Percentiles rank a stretch among this genome's conserved stretches.
These are phyloP conservation scores for Fremontodendron californicum DNA, from an alignment of 345 rosid genomes.

Conservation along the genomic window DNA sequence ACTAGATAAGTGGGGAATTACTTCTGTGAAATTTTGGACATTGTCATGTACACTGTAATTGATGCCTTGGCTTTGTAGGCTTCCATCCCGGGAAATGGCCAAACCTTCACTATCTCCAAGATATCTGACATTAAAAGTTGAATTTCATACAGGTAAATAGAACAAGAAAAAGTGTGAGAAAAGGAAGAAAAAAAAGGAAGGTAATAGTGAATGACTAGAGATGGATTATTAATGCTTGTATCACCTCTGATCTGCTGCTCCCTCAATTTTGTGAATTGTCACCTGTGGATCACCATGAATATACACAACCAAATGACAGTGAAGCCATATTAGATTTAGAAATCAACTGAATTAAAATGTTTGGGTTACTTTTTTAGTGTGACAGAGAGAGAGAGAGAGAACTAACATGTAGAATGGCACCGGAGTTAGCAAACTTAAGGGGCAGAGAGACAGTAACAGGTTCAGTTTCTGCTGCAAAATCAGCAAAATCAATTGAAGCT, in stretches of 20 bases:
- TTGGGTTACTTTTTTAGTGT: background rate
- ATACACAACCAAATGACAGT: slow-evolving; percentile 1
- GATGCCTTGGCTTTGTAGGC: slow-evolving; percentile 50
- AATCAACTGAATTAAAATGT: background rate
- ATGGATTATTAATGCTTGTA: background rate
- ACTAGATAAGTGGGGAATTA: slow-evolving; percentile 25
- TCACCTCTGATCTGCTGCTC: slow-evolving; percentile 53
- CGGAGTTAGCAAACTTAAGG: slow-evolving; percentile 81
- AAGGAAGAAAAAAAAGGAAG: background rate
- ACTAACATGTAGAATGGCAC: slow-evolving; percentile 85
- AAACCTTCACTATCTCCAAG: slow-evolving; percentile 46
- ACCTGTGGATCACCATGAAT: slow-evolving; percentile 42
- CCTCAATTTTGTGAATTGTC: slow-evolving; percentile 67
- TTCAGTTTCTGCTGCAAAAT: slow-evolving; percentile 58
- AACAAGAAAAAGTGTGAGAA: background rate
- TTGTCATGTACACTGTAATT: slow-evolving; percentile 39
- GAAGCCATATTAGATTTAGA: background rate
- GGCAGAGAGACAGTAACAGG: slow-evolving; percentile 78
- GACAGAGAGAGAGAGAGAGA: slow-evolving; percentile 17
- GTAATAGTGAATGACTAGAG: background rate
- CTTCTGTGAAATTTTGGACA: slow-evolving; percentile 40
- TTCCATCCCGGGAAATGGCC: slow-evolving; percentile 36
- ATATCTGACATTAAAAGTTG: slow-evolving; percentile 26
- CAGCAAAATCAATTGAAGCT: slow-evolving; percentile 91
- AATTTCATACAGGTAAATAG: slow-evolving; percentile 18